Percentiles rank a stretch among this genome's conserved stretches.
phyloP scores from a whole-genome alignment of 495 filamentous ascomycete genomes.

The Neurospora sp. region DNA sequence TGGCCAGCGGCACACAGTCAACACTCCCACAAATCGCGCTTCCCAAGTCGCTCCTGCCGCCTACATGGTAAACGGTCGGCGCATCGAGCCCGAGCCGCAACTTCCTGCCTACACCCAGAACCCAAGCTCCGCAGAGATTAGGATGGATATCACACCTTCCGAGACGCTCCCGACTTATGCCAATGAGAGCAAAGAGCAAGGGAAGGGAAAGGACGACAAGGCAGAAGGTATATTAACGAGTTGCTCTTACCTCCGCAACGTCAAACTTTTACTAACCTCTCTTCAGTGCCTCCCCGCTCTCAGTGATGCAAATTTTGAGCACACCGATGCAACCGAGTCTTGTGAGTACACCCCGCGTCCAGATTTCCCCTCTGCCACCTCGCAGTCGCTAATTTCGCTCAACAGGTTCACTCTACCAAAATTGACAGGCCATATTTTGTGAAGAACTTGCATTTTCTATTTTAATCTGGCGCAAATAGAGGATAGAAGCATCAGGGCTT shows the following conservation, averaged over 20 bases:
- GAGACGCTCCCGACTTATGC: neutral
- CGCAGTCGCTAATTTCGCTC: too few relatives aligned
- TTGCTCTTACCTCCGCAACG: fast-evolving
- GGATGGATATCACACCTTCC: neutral
- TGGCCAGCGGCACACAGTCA: neutral
- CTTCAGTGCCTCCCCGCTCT: too few relatives aligned
- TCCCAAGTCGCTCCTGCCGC: neutral
- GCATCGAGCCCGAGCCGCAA: neutral
- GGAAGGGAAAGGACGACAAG: neutral
- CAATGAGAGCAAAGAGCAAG: neutral
- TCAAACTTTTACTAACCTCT: too few relatives aligned
- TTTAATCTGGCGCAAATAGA: too few relatives aligned
- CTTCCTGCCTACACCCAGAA: neutral
- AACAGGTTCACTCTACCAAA: too few relatives aligned
- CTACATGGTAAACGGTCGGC: neutral
- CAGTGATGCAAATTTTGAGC: too few relatives aligned
- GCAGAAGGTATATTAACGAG: neutral
- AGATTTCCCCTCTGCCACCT: too few relatives aligned
- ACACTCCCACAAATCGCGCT: neutral
- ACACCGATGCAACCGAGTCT: too few relatives aligned
- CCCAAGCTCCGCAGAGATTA: neutral
- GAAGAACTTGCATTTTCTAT: too few relatives aligned
- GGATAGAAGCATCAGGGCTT: too few relatives aligned
- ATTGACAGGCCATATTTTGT: too few relatives aligned
- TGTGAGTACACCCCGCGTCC: too few relatives aligned